phyloP scores from a whole-genome alignment of 352 stramenopile genomes.

The Blastocystis sp. region DNA sequence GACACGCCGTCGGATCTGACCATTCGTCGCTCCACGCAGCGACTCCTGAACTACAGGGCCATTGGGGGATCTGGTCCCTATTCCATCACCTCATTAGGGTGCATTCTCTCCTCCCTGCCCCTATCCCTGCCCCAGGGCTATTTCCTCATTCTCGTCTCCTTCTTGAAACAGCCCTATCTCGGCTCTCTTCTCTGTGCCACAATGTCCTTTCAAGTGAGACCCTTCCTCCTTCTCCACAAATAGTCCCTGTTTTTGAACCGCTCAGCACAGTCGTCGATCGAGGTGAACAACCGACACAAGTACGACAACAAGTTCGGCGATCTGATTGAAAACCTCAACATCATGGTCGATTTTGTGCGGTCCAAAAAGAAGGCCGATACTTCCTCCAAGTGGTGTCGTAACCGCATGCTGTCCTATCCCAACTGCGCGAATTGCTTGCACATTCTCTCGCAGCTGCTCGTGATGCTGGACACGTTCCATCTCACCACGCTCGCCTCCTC shows the following conservation, averaged over 20 bases:
- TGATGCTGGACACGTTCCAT: background rate
- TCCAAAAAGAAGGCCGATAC: background rate
- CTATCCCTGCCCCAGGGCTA: constrained; percentile 46
- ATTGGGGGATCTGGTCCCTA: background rate
- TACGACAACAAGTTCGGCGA: constrained; percentile 41
- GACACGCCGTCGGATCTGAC: constrained; percentile 1
- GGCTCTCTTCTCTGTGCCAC: constrained; percentile 23
- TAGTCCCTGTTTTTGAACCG: constrained; percentile 54
- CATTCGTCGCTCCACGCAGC: background rate
- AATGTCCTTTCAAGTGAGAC: constrained; percentile 35
- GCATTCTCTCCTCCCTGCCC: background rate
- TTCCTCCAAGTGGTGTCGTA: constrained; percentile 11
- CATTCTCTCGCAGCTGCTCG: constrained; percentile 9
- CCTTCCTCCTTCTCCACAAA: background rate
- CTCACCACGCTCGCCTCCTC: background rate
- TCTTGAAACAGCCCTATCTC: constrained; percentile 31
- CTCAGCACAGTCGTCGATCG: constrained; percentile 32
- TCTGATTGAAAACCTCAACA: constrained; percentile 11
- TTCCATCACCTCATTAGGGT: constrained; percentile 33
- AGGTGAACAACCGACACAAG: constrained; percentile 55
- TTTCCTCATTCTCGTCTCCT: constrained; percentile 22
- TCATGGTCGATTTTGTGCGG: constrained; percentile 29
- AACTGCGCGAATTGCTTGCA: constrained; percentile 25
- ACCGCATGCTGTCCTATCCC: constrained; percentile 43
- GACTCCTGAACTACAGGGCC: background rate